A percentile compares a stretch with the other conserved stretches of the same genome.
phyloP scores from a whole-genome alignment of 1,284 basidiomycete genomes.

The Volvariella surrecta region DNA sequence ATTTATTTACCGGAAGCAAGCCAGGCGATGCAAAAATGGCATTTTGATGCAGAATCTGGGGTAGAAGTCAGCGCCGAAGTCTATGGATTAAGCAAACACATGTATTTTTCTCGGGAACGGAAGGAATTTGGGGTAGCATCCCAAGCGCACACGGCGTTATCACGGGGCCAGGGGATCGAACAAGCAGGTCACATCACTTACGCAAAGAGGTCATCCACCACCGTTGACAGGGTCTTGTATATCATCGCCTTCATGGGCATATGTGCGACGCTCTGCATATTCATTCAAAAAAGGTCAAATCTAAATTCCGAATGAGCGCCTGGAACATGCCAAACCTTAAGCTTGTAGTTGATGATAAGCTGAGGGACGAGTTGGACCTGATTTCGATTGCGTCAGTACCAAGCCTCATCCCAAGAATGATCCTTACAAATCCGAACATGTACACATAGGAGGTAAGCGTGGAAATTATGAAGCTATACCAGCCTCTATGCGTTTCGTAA shows the following conservation, averaged over 20 bases:
- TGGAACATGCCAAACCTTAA: slow-evolving; percentile 53
- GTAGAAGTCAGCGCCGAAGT: slow-evolving; percentile 6
- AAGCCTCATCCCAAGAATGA: slow-evolving; percentile 10
- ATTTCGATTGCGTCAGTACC: slow-evolving; percentile 8
- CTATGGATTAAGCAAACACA: neutral
- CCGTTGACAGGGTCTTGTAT: slow-evolving; percentile 86
- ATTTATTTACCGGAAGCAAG: slow-evolving; percentile 58
- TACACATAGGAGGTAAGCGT: slow-evolving; percentile 86
- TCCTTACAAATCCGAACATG: slow-evolving; percentile 91
- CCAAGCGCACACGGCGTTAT: no score
- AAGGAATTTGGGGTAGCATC: neutral
- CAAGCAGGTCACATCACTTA: slow-evolving; percentile 21
- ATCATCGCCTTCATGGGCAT: slow-evolving; percentile 98
- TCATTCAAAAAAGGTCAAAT: slow-evolving; percentile 11
- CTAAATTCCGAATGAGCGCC: neutral
- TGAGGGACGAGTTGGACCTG: slow-evolving; percentile 88
- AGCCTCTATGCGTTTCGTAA: slow-evolving; percentile 86
- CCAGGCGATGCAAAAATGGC: slow-evolving; percentile 87
- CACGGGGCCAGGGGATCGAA: no score
- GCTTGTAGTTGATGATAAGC: slow-evolving; percentile 93
- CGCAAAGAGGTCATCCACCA: slow-evolving; percentile 92
- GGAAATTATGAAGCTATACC: slow-evolving; percentile 93
- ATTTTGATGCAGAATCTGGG: slow-evolving; percentile 87
- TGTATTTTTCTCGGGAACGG: neutral
- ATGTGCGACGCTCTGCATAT: slow-evolving; percentile 72